Percentiles rank a stretch among this genome's conserved stretches.
These are phyloP conservation scores for Panicum virgatum DNA, from an alignment of 202 grass and related monocot genomes.

Conservation along the genomic window DNA sequence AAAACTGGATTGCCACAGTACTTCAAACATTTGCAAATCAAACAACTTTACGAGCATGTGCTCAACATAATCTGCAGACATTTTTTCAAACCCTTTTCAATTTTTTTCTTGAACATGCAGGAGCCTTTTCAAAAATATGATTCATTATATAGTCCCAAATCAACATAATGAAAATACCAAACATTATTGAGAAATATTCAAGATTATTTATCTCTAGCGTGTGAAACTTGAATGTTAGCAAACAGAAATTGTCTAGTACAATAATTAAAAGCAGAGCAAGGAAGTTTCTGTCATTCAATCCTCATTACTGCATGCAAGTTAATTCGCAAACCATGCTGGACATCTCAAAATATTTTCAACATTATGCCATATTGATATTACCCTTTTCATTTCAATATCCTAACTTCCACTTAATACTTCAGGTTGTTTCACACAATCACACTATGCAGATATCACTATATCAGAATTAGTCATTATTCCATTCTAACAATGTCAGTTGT, in stretches of 20 bases:
- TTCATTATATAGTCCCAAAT: constrained; percentile 1
- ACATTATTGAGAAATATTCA: not conserved
- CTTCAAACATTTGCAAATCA: not conserved
- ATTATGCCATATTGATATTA: not conserved
- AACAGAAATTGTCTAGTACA: not conserved
- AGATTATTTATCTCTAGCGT: not conserved
- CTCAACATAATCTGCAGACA: not conserved
- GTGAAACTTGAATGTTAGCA: not conserved
- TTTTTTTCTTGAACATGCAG: too few relatives aligned
- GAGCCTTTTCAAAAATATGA: not conserved
- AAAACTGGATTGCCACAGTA: not conserved
- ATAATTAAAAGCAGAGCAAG: not conserved
- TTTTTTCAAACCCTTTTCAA: not conserved
- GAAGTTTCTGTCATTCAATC: not conserved
- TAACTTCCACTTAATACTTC: not conserved
- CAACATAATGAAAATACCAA: not conserved
- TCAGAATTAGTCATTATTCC: not conserved
- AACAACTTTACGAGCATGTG: not conserved
- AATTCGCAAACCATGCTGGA: not conserved
- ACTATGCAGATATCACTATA: not conserved
- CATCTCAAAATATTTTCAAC: not conserved
- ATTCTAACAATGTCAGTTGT: not conserved
- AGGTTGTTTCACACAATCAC: not conserved
- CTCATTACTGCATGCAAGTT: not conserved
- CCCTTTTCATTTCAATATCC: not conserved